Base-by-base conservation (phyloP, 2,329 filamentous ascomycete genomes). In the Fusarium sp. region DNA sequence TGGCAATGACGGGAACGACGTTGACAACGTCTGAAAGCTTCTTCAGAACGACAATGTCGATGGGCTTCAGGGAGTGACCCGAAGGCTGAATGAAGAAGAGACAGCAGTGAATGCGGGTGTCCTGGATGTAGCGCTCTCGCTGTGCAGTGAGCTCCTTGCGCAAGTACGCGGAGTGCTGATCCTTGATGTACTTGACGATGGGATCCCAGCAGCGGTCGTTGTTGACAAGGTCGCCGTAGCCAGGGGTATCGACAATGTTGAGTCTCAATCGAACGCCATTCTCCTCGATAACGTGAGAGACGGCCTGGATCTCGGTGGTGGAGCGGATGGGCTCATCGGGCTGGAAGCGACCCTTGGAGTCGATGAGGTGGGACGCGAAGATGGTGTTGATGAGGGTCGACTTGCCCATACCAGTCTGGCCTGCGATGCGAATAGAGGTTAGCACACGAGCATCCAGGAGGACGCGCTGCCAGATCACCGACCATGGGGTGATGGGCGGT, bases 121-220 rank as follows among this genome's bases (percentile, higher is more conserved):
- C 97, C 88, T 98, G 96, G 79, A 99, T 98, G 86, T 99, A 99
- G 81, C 97, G 93, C 87, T 99, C 97, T 87, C 97, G 94, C 90
- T 99, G 97, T 78, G 97, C 97, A 66, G 97, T 98, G 82, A 99
- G 95, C 87, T 99, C 97, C 91, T 99, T 99, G 86, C 97, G 94
- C 80, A 99, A 92, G 88, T 98, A 99, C 81, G 97, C 96, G 63
- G 95, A 98, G 90, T 99, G 97, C 89, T 99, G 97, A 87, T 99
- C 97, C 91, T 99, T 99, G 91, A 99, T 99, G 88, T 99, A 99
- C 90, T 99, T 99, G 90, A 99, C 96, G 84, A 99, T 99, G 75
- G 97, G 97, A 83, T 99, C 97, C 97, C 97, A 99, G 92, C 97
- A 99, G 90, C 97, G 94, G 88, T 99, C 97, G 86, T 99, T 99